phyloP scores from a whole-genome alignment of 768 basidiomycete species.

The Chalciporus sphaerocephalus region DNA sequence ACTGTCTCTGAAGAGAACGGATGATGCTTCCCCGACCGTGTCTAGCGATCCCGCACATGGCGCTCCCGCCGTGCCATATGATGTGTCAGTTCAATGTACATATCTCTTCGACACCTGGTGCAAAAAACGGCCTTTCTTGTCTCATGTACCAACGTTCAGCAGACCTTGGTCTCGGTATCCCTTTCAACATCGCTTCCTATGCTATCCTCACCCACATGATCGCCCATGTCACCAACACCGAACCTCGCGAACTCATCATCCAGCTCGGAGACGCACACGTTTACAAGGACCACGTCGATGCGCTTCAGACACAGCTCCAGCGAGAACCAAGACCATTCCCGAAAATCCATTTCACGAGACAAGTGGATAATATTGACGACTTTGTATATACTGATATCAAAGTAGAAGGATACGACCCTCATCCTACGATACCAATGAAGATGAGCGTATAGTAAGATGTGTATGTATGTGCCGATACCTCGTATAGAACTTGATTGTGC shows the following conservation, averaged over 20 bases:
- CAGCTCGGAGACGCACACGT: slow-evolving; percentile 98
- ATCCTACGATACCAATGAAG: slow-evolving; percentile 87
- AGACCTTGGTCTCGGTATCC: slow-evolving; percentile 94
- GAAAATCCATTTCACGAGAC: slow-evolving; percentile 66
- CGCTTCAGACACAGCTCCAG: slow-evolving; percentile 77
- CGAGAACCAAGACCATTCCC: slow-evolving; percentile 82
- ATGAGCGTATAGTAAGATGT: slow-evolving; percentile 69
- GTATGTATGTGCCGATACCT: slow-evolving; percentile 4
- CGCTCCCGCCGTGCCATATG: slow-evolving; percentile 97
- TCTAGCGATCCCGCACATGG: slow-evolving; percentile 91
- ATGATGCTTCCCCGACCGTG: neutral
- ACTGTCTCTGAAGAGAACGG: too few species aligned
- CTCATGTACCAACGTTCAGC: slow-evolving; percentile 98
- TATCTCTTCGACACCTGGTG: slow-evolving; percentile 52
- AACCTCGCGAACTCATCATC: slow-evolving; percentile 85
- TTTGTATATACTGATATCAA: slow-evolving; percentile 78
- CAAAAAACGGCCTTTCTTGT: slow-evolving; percentile 78
- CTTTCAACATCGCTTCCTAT: slow-evolving; percentile 99
- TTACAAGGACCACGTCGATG: slow-evolving; percentile 86
- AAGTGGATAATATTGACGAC: slow-evolving; percentile 70
- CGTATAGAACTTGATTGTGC: neutral
- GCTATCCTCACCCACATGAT: slow-evolving; percentile 97
- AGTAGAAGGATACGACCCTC: slow-evolving; percentile 82
- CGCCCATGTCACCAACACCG: slow-evolving; percentile 84
- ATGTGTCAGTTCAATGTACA: slow-evolving; percentile 99